Conservation (phyloP, 169 alveolate species). For the Eimeria maxima region DNA sequence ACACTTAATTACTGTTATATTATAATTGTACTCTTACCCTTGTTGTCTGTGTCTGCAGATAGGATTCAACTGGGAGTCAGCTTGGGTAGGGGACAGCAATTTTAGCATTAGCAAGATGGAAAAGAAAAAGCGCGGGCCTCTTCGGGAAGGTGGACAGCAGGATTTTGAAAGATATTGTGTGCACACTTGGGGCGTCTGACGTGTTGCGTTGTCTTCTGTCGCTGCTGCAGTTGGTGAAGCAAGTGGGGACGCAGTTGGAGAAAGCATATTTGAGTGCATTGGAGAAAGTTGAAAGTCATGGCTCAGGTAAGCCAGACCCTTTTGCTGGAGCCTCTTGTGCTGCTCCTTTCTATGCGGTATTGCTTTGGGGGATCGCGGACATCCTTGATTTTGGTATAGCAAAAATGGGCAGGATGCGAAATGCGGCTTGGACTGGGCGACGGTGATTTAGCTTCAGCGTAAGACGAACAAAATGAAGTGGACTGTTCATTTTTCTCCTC, state of each 20-base stretch:
- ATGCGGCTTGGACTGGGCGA: no score
- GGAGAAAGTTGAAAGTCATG: not conserved
- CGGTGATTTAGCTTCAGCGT: not conserved
- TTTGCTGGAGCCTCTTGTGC: not conserved
- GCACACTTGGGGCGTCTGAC: no score
- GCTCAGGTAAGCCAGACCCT: not conserved
- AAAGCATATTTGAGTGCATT: not conserved
- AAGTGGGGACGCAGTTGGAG: not conserved
- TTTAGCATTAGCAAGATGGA: not conserved
- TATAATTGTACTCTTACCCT: not conserved
- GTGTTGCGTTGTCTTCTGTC: no score
- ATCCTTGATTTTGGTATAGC: not conserved
- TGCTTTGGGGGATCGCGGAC: not conserved
- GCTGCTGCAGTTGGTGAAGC: not conserved
- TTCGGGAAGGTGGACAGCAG: not conserved
- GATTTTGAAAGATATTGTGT: not conserved
- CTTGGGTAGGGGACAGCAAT: not conserved
- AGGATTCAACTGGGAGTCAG: not conserved
- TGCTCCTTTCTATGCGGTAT: not conserved
- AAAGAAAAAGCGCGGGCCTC: not conserved
- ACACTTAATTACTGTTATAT: no score
- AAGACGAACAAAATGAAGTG: no score
- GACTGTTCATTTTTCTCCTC: not conserved
- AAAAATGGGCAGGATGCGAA: not conserved
- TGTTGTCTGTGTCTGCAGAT: not conserved